phyloP scores from a whole-genome alignment of 2,329 filamentous ascomycete genomes.

The Fonsecaea nubica region DNA sequence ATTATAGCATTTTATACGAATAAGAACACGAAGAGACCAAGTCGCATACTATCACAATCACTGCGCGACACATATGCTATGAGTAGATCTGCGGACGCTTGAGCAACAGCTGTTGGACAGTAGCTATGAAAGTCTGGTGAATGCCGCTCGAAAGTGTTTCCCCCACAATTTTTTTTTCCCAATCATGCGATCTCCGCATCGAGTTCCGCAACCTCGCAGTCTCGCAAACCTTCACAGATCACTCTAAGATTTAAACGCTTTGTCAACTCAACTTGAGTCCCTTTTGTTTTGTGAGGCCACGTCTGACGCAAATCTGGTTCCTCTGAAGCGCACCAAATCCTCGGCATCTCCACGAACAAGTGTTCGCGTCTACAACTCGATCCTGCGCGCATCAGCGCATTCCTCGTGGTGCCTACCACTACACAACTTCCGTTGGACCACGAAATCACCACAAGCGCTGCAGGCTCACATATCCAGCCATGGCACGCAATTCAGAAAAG shows the following conservation, averaged over 20 bases:
- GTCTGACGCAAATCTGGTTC: neutral
- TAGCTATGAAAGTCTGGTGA: neutral
- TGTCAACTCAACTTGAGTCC: neutral
- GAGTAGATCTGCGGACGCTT: neutral
- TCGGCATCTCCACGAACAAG: neutral
- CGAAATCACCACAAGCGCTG: neutral
- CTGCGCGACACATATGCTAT: neutral
- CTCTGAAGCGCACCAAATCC: neutral
- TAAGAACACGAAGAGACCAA: neutral
- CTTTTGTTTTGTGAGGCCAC: neutral
- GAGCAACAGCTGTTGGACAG: neutral
- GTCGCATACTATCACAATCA: neutral
- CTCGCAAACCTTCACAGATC: neutral
- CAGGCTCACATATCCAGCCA: constrained; percentile 18
- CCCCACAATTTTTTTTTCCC: constrained; percentile 1
- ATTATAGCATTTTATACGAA: neutral
- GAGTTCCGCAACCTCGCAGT: constrained; percentile 5
- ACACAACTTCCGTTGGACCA: neutral
- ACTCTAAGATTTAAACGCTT: neutral
- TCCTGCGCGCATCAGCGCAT: neutral
- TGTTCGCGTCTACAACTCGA: neutral
- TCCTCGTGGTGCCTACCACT: neutral
- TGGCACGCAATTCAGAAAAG: constrained; percentile 96
- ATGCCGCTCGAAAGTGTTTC: neutral
- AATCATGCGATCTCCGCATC: constrained; percentile 18